Evolutionary conservation across 73 alveolate genomes (phyloP), one percentile per base, ranked within the genome.

Genomic region (Paraurostyla sp.): DNA sequence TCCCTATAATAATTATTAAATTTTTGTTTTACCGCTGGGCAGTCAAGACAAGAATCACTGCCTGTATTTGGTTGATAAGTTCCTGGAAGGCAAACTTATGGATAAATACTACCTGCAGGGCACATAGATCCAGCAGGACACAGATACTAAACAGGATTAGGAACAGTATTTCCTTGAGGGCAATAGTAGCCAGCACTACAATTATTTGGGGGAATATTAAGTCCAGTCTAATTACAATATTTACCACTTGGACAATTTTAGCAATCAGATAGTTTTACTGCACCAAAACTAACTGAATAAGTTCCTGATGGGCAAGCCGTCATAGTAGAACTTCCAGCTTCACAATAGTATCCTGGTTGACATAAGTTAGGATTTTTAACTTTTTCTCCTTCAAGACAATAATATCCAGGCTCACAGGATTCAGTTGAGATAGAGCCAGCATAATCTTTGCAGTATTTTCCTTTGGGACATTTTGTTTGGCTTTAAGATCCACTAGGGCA

Each of bases 401-500:
- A 92, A 49, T 87, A 73, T 4, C 97, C 97, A 33, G 82, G 91
- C 30, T 65, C 82, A 48, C 97, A 92, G 25, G 40, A 18, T 7
- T 71, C 90, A 76, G 94, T 16, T 4, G 71, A 91, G 23, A 35
- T 42, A 25, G 54, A 16, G 25, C 46, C 76, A 23, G 56, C 60
- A 63, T 65, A 48, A 38, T 50, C 50, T 0, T 40, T 41, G 49
- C 90, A 57, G 51, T 89, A 89, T 51, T 33, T 43, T 0, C 95
- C 95, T 32, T 57, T 65, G 0, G 84, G 22, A 51, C 85, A 62
- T 0, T 0, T 16, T 0, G 33, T 58, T 0, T 45, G 22, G 35
- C 13, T 48, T 40, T 88, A 82, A 0, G 96, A 86, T n/a, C 98
- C 98, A 35, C 51, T 65, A 2, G 93, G 93, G 65, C 98, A 93